Conservation (phyloP, 495 filamentous ascomycete genomes). For the Talaromyces wortmannii region DNA sequence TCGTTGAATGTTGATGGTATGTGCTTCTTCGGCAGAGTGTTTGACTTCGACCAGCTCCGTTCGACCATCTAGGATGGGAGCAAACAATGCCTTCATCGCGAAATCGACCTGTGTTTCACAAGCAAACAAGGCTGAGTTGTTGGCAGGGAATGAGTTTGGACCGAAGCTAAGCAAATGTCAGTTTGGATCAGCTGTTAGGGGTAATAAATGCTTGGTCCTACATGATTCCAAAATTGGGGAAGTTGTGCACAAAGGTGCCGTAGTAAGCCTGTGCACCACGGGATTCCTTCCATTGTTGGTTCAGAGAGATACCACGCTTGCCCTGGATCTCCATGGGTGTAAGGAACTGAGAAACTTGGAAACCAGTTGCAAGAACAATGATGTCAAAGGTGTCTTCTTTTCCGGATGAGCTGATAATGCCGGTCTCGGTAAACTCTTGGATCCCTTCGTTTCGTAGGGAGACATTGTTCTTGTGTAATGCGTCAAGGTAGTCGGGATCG, state of each 20-base stretch:
- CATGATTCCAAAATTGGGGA: conserved; percentile 55
- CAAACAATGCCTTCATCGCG: conserved; percentile 14
- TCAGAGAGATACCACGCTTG: conserved; percentile 29
- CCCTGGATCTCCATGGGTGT: conserved; percentile 34
- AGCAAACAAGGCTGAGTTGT: conserved; percentile 45
- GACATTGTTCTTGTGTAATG: conserved; percentile 40
- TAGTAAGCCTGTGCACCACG: conserved; percentile 51
- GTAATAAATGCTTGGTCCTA: too few species aligned
- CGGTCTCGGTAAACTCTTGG: conserved; percentile 34
- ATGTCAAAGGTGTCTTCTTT: conserved; percentile 40
- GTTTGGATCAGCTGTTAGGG: too few species aligned
- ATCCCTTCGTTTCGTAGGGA: conserved; percentile 25
- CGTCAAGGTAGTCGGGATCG: conserved; percentile 42
- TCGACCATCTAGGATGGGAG: conserved; percentile 16
- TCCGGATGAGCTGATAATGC: conserved; percentile 30
- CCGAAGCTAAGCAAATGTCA: too few species aligned
- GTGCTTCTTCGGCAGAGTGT: conserved; percentile 39
- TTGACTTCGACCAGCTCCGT: conserved; percentile 21
- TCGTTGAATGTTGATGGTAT: conserved; percentile 35
- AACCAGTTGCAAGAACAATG: conserved; percentile 48
- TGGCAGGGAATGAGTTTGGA: conserved; percentile 53
- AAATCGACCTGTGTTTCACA: conserved; percentile 45
- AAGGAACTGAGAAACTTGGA: conserved; percentile 28
- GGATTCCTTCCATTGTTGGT: conserved; percentile 38
- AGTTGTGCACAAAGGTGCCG: conserved; percentile 47